Conservation (phyloP, 139 green algal species). For the Dunaliella sp. region DNA sequence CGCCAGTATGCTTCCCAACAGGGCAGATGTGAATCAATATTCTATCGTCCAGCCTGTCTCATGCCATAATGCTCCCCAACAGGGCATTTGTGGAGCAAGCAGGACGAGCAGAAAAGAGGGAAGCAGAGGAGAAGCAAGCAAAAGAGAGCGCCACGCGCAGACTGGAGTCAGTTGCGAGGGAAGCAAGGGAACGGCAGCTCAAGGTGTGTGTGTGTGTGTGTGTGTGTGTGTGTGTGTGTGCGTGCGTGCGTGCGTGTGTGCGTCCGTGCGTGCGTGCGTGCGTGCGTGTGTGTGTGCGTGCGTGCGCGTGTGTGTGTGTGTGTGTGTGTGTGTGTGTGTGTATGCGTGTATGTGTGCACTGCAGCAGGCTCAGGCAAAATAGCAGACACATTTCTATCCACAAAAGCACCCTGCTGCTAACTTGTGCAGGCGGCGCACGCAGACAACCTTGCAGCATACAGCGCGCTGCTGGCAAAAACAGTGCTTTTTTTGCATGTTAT, state of each 20-base stretch:
- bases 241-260: too few species aligned
- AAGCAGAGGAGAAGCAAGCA: conserved; percentile 17
- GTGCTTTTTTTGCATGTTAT: too few species aligned
- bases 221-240: too few species aligned
- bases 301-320: too few species aligned
- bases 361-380: background rate
- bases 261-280: too few species aligned
- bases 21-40: too few species aligned
- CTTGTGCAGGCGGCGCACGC: background rate
- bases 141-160: conserved; percentile 21
- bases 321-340: too few species aligned
- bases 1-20: too few species aligned
- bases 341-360: too few species aligned
- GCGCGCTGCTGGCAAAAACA: too few species aligned
- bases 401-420: background rate
- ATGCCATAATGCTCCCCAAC: background rate
- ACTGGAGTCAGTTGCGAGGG: conserved; percentile 6
- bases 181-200: conserved; percentile 26
- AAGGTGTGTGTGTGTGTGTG: conserved; percentile 2
- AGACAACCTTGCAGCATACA: background rate
- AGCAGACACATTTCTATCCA: background rate
- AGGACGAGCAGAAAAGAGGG: background rate
- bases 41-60: too few species aligned
- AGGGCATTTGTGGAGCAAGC: background rate
- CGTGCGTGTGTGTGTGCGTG: too few species aligned